A percentile compares a stretch with the other conserved stretches of the same genome.
Conservation (phyloP, 2,329 filamentous ascomycete species). For the Alternaria dauci region DNA sequence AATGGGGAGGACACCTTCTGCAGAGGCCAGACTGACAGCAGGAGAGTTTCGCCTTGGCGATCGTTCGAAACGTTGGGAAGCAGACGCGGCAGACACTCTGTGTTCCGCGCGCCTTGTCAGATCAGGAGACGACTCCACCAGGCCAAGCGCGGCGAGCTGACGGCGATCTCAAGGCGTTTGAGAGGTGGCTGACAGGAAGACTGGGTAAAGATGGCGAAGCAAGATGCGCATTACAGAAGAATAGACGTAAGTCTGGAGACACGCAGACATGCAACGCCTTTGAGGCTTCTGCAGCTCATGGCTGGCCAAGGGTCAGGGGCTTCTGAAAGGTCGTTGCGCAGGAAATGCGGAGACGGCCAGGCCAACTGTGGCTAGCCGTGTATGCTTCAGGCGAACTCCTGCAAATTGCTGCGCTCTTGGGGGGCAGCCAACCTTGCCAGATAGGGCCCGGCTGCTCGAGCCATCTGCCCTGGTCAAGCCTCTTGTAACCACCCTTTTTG, state of each 20-base stretch:
- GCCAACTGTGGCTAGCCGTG: constrained; percentile 49
- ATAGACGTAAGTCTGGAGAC: constrained; percentile 43
- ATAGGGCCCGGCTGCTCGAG: constrained; percentile 43
- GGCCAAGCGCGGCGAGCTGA: constrained; percentile 34
- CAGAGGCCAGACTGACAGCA: constrained; percentile 35
- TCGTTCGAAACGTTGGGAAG: constrained; percentile 45
- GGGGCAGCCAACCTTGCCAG: constrained; percentile 43
- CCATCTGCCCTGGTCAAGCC: constrained; percentile 40
- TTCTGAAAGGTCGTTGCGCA: constrained; percentile 50
- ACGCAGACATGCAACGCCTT: constrained; percentile 50
- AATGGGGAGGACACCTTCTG: constrained; percentile 28
- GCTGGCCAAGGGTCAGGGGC: constrained; percentile 52
- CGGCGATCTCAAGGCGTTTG: constrained; percentile 30
- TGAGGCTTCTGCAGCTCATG: constrained; percentile 52
- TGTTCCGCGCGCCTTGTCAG: constrained; percentile 34
- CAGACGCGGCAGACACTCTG: constrained; percentile 38
- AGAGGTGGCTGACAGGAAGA: constrained; percentile 32
- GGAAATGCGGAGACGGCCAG: constrained; percentile 53
- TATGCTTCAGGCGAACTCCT: constrained; percentile 51
- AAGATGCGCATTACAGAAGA: constrained; percentile 47
- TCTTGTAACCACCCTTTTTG: constrained; percentile 39
- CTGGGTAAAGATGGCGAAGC: constrained; percentile 34
- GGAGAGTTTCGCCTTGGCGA: constrained; percentile 39
- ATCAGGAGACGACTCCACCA: constrained; percentile 30
- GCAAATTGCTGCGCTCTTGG: constrained; percentile 50